Evolutionary conservation across 345 rosid genomes (phyloP).

Genomic region (Camelina hispida): DNA sequence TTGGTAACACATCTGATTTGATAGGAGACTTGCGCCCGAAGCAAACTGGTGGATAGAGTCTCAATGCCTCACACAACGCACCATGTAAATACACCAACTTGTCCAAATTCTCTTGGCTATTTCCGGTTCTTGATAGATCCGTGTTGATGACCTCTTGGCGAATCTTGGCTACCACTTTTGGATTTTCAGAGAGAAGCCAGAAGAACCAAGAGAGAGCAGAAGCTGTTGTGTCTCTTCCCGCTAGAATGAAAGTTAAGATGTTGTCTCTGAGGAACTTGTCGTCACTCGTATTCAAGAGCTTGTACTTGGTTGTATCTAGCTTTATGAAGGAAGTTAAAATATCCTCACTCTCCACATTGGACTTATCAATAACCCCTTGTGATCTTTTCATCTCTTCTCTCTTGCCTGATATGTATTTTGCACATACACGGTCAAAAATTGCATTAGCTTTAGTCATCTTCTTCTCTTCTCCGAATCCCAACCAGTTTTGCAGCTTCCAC

Average conservation of each 20-base stretch:
- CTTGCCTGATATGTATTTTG: slow-evolving; percentile 1
- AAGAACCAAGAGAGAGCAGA: slow-evolving; percentile 3
- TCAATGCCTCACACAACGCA: neutral
- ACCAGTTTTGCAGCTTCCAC: slow-evolving; percentile 10
- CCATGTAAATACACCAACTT: slow-evolving; percentile 4
- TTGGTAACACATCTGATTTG: neutral
- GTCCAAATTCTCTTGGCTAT: neutral
- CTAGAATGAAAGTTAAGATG: neutral
- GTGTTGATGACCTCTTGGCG: neutral
- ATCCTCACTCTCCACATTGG: neutral
- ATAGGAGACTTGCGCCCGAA: neutral
- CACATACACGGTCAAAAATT: neutral
- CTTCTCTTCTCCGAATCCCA: neutral
- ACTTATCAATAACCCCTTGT: neutral
- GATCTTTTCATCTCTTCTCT: neutral
- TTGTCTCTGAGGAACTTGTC: neutral
- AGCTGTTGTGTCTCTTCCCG: neutral
- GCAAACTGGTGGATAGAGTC: neutral
- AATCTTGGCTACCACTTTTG: neutral
- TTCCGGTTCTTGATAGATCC: neutral
- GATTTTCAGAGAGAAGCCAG: slow-evolving; percentile 11
- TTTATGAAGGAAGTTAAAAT: slow-evolving; percentile 1
- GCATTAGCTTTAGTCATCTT: slow-evolving; percentile 1
- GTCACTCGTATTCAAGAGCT: neutral
- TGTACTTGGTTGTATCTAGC: neutral